Conservation (phyloP, 176 grass and related monocot genomes). For the sorghum (Sorghum bicolor) region DNA sequence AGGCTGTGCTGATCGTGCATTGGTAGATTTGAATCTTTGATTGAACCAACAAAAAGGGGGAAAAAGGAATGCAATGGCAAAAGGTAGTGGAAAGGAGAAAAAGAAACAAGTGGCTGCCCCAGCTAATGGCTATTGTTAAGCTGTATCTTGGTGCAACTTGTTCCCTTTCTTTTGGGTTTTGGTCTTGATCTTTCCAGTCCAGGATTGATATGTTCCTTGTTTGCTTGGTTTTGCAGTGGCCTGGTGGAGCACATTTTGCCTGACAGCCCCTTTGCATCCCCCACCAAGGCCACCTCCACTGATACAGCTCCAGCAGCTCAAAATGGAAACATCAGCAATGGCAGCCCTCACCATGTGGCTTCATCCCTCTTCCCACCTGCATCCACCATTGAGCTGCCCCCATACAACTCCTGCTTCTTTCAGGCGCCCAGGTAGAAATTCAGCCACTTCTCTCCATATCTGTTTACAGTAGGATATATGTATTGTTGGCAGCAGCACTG, state of each 20-base stretch:
- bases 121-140: constrained; percentile 21
- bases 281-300: constrained; percentile 47
- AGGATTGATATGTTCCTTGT: constrained; percentile 33
- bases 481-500: not conserved
- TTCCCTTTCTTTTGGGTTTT: constrained; percentile 8
- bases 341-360: constrained; percentile 39
- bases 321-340: not conserved
- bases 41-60: not conserved
- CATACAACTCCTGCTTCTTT: constrained; percentile 81
- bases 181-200: not conserved
- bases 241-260: constrained; percentile 81
- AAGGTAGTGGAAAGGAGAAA: not conserved
- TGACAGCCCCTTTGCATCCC: constrained; percentile 73
- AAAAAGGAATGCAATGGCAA: not conserved
- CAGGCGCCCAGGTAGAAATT: constrained; percentile 71
- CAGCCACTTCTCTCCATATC: not conserved
- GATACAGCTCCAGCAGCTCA: constrained; percentile 3
- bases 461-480: not conserved
- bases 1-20: not conserved
- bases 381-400: constrained; percentile 53
- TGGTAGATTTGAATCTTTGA: constrained; percentile 3
- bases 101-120: not conserved
- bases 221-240: constrained; percentile 37
- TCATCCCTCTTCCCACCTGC: constrained; percentile 53
- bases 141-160: not conserved